These are phyloP conservation scores for Lodderomyces metapsilosis DNA, from an alignment of 1,139 yeast species.

Conservation along the genomic window DNA sequence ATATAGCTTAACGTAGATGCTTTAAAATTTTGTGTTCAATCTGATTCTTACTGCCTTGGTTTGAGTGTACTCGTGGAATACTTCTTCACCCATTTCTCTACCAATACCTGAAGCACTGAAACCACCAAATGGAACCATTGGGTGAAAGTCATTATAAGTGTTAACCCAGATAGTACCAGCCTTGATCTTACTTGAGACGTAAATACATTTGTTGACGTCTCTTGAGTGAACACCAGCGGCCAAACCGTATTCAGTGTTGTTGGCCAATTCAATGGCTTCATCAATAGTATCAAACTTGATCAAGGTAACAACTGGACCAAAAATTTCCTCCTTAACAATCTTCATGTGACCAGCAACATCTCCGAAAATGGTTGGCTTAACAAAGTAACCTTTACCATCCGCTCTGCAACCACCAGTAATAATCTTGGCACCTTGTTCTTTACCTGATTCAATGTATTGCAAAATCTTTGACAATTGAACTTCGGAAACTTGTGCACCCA, in stretches of 20 bases:
- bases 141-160: constrained; percentile 82
- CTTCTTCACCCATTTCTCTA: constrained; percentile 88
- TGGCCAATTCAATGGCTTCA: constrained; percentile 68
- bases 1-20: too few species aligned
- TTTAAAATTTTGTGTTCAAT: constrained; percentile 1
- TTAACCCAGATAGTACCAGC: constrained; percentile 89
- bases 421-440: constrained; percentile 71
- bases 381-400: constrained; percentile 69
- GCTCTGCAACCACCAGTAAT: constrained; percentile 76
- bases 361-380: constrained; percentile 77
- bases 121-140: constrained; percentile 83
- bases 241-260: constrained; percentile 74
- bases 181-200: constrained; percentile 63
- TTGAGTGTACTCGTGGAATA: constrained; percentile 80
- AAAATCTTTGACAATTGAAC: constrained; percentile 74
- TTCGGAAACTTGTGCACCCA: constrained; percentile 85
- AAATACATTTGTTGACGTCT: constrained; percentile 65
- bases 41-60: constrained; percentile 70
- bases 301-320: constrained; percentile 81
- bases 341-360: constrained; percentile 65
- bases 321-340: constrained; percentile 79
- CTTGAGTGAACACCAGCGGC: constrained; percentile 80
- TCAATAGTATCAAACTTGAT: constrained; percentile 71
- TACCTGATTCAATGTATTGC: constrained; percentile 69
- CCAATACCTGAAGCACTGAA: constrained; percentile 87